Conservation (phyloP, 2,329 filamentous ascomycete genomes). For the Lecanicillium sp. region DNA sequence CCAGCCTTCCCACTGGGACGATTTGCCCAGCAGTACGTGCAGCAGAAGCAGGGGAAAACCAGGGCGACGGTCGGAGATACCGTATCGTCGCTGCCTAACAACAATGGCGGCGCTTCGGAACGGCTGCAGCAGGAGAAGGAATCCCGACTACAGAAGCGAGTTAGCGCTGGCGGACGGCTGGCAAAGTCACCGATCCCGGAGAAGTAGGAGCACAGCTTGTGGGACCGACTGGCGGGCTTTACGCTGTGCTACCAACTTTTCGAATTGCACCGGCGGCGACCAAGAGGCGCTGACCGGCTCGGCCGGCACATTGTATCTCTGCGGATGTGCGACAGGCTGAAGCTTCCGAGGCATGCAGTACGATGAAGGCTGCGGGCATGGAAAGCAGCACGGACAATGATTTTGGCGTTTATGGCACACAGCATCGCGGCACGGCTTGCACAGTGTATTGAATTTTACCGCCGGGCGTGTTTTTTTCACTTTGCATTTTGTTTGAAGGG, state of each 20-base stretch:
- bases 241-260: conserved; percentile 28
- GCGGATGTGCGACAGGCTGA: conserved; percentile 5
- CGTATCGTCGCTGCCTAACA: conserved; percentile 50
- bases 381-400: no score
- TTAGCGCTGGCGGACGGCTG: conserved; percentile 69
- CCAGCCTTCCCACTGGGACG: conserved; percentile 79
- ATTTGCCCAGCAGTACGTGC: conserved; percentile 75
- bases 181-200: conserved; percentile 57
- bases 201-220: conserved; percentile 41
- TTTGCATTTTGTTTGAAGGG: no score
- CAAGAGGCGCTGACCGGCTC: conserved; percentile 10
- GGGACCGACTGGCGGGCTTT: conserved; percentile 29
- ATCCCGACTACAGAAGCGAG: conserved; percentile 65
- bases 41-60: conserved; percentile 57
- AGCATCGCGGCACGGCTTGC: neutral
- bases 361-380: neutral
- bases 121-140: conserved; percentile 57
- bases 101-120: conserved; percentile 33
- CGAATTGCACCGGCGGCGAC: conserved; percentile 18
- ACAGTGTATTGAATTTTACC: no score
- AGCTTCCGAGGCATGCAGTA: neutral
- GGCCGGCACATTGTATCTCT: conserved; percentile 4
- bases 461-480: no score
- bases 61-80: conserved; percentile 46
- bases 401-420: no score